Conservation (phyloP, 2,329 filamentous ascomycete genomes). For the Penicillium frequentans region DNA sequence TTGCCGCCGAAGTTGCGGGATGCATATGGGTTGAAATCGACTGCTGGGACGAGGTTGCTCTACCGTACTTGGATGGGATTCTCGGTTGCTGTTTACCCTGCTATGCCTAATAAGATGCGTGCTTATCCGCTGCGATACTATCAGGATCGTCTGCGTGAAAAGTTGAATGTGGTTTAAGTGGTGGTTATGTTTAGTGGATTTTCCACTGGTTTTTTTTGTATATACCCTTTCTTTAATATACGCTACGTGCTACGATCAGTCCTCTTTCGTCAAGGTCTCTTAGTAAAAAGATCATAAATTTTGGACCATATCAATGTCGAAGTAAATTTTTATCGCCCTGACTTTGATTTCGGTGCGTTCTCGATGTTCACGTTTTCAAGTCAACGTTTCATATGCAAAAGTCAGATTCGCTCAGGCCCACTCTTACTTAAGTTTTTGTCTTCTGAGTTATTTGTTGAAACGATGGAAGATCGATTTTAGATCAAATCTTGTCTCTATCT, state of each 20-base stretch:
- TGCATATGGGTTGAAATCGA: slow-evolving; percentile 35
- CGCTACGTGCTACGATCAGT: slow-evolving; percentile 11
- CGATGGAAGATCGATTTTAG: background rate
- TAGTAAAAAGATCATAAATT: too few species aligned
- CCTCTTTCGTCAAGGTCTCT: too few species aligned
- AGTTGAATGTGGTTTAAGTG: slow-evolving; percentile 24
- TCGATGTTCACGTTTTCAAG: background rate
- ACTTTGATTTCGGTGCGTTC: background rate
- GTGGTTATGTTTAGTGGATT: background rate
- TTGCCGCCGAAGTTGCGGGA: slow-evolving; percentile 34
- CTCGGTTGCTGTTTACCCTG: slow-evolving; percentile 34
- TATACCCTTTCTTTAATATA: slow-evolving; percentile 18
- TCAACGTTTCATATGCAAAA: background rate
- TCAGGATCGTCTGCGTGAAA: slow-evolving; percentile 29
- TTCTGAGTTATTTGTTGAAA: background rate
- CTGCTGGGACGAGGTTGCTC: slow-evolving; percentile 23
- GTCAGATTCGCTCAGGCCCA: too few species aligned
- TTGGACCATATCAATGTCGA: too few species aligned
- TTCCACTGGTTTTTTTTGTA: slow-evolving; percentile 4
- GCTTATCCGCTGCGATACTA: slow-evolving; percentile 34
- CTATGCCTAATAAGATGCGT: slow-evolving; percentile 30
- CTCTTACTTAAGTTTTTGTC: background rate
- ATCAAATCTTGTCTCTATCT: background rate
- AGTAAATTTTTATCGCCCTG: background rate
- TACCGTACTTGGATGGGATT: slow-evolving; percentile 35